Base-by-base conservation (phyloP, 169 alveolate species). In the Plasmodium gaboni region DNA sequence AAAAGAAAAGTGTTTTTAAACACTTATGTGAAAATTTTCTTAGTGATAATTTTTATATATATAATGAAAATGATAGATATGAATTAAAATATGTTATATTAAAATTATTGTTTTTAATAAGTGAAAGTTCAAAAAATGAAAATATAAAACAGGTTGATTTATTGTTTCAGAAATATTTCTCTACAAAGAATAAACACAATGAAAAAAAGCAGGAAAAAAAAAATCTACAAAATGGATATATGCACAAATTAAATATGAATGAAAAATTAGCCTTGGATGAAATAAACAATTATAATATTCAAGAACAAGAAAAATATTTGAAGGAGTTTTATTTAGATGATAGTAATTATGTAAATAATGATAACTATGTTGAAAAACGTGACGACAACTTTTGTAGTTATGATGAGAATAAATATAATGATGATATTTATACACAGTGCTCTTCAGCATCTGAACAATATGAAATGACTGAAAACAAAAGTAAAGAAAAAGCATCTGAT, bases 61-160 rank as follows among this genome's bases (percentile, higher is more conserved):
- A 71, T 72, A 53, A 71, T 72, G 68, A 60, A 15, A 86, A 86
- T 2, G 92, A 86, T 44, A 70, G 92, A 69, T 86, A 86, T 53
- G 92, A 86, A 22, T 71, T 86, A 73, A 86, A 86, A 26, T 86
- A 22, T 65, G 59, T 86, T 19, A 86, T 86, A 59, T 86, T 86
- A 72, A 86, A 59, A 70, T 55, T 86, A 86, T 44, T 86, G 9
- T 86, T 86, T 86, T 73, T 86, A 51, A 86, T 71, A 19, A 65
- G 92, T n/a, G 92, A 86, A 59, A 86, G 70, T 38, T 44, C 65
- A 59, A 71, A 32, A 59, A 60, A 22, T 71, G 87, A 69, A 19
- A 71, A 71, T 26, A 24, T 74, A 32, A 60, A 86, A 71, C 61
- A 71, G 8, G 63, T 86, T 60, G 87, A 86, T 55, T 55, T 46